Evolutionary conservation across 169 alveolate genomes (phyloP).

Genomic region (Plasmodium vinckei): DNA sequence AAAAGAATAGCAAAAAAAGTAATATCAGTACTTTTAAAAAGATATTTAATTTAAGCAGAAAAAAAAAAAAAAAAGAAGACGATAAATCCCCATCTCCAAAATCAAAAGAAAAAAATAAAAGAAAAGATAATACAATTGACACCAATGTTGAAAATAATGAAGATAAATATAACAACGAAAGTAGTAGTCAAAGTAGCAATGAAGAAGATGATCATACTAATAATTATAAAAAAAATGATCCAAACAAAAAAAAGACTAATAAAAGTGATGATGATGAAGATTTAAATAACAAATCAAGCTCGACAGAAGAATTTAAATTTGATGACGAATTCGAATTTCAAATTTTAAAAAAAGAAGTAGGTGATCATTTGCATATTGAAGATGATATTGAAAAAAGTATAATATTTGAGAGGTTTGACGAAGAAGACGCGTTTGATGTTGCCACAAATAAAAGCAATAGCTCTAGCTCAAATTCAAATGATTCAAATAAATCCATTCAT

Average conservation of each 20-base stretch:
- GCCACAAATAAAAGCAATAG: background rate
- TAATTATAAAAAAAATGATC: no score
- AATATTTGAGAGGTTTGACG: background rate
- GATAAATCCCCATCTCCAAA: constrained; percentile 11
- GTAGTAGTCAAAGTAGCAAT: background rate
- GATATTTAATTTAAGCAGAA: constrained; percentile 46
- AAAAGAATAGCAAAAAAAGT: constrained; percentile 36
- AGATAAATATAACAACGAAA: background rate
- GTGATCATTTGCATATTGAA: constrained; percentile 47
- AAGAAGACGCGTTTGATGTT: constrained; percentile 19
- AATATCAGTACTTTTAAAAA: constrained; percentile 50
- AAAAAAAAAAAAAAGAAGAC: constrained; percentile 30
- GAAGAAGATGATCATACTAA: constrained; percentile 2
- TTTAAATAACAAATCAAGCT: constrained; percentile 4
- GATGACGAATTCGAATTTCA: constrained; percentile 10
- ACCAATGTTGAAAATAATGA: background rate
- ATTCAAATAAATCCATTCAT: background rate
- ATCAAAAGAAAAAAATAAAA: constrained; percentile 7
- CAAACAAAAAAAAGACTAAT: no score
- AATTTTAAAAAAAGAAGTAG: constrained; percentile 57
- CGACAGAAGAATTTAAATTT: constrained; percentile 27
- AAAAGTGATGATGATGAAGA: background rate
- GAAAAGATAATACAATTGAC: constrained; percentile 2
- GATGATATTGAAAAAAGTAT: constrained; percentile 3
- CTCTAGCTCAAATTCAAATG: background rate